Percentiles rank a stretch among this genome's conserved stretches.
phyloP scores from a whole-genome alignment of 208 protist genomes.

The Acanthamoeba royreba region DNA sequence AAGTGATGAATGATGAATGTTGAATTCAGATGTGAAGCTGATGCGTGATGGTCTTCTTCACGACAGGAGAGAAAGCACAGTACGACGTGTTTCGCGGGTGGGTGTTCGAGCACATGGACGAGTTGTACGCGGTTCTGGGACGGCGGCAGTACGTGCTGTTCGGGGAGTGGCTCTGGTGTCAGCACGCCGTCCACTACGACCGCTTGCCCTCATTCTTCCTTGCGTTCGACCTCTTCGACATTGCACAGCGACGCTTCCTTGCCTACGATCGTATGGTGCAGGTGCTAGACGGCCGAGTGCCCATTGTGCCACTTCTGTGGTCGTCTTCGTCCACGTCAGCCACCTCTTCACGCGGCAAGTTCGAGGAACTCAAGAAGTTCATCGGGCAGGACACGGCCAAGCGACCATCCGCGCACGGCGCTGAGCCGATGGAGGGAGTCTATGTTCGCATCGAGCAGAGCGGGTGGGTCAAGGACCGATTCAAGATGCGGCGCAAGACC shows the following conservation, averaged over 20 bases:
- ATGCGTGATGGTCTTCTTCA: too few species aligned
- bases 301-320: background rate
- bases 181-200: conserved; percentile 28
- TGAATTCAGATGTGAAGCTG: too few species aligned
- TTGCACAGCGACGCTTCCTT: background rate
- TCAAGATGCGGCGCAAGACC: conserved; percentile 29
- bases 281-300: background rate
- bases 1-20: background rate
- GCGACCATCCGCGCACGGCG: background rate
- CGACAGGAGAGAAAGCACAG: conserved; percentile 2
- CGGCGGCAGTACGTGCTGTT: background rate
- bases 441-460: conserved; percentile 8
- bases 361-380: background rate
- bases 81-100: conserved; percentile 15
- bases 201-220: conserved; percentile 14
- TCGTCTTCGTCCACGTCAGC: background rate
- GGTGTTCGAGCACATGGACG: conserved; percentile 23
- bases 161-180: conserved; percentile 36
- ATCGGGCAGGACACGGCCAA: background rate
- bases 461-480: background rate
- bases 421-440: conserved; percentile 2
- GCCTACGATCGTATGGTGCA: background rate
- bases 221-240: conserved; percentile 46
- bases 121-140: background rate
- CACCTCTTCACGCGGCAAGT: background rate